Evolutionary conservation across 1,284 basidiomycete genomes (phyloP).

Genomic region (Bjerkandera adusta): DNA sequence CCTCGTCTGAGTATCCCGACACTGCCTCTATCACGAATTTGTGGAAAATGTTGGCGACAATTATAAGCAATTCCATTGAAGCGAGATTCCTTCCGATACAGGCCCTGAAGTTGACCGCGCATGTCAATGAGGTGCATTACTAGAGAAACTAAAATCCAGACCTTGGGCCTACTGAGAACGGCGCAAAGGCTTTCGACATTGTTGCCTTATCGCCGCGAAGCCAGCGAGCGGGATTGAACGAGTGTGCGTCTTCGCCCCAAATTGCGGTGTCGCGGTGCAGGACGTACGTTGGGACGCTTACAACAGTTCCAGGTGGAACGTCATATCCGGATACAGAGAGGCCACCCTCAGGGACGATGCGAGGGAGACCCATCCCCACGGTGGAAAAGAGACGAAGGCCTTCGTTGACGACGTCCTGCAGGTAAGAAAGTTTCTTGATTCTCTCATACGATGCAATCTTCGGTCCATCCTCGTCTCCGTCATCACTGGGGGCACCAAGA

Average conservation of each 20-base stretch:
- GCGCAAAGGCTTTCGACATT: conserved; percentile 18
- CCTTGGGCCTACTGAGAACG: conserved; percentile 21
- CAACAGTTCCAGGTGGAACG: conserved; percentile 22
- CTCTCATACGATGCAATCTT: conserved; percentile 14
- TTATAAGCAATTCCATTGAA: conserved; percentile 34
- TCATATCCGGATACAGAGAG: conserved; percentile 18
- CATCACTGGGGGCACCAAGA: conserved; percentile 10
- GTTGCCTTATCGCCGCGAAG: conserved; percentile 24
- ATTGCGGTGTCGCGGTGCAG: conserved; percentile 35
- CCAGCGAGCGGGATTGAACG: conserved; percentile 40
- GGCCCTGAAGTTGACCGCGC: conserved; percentile 15
- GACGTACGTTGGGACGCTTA: conserved; percentile 29
- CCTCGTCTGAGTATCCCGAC: too few relatives aligned
- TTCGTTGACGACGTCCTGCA: conserved; percentile 27
- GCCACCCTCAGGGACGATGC: conserved; percentile 22
- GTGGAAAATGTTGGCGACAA: conserved; percentile 36
- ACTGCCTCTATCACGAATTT: too few relatives aligned
- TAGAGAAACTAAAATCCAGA: neutral
- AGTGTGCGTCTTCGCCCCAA: conserved; percentile 38
- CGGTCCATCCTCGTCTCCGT: conserved; percentile 17
- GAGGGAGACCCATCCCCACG: conserved; percentile 23
- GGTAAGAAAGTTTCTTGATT: conserved; percentile 25
- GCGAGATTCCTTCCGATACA: conserved; percentile 36
- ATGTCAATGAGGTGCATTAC: neutral
- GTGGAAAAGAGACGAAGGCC: conserved; percentile 24